phyloP scores from a whole-genome alignment of 352 stramenopile genomes.

The Phytophthora pistaciae region DNA sequence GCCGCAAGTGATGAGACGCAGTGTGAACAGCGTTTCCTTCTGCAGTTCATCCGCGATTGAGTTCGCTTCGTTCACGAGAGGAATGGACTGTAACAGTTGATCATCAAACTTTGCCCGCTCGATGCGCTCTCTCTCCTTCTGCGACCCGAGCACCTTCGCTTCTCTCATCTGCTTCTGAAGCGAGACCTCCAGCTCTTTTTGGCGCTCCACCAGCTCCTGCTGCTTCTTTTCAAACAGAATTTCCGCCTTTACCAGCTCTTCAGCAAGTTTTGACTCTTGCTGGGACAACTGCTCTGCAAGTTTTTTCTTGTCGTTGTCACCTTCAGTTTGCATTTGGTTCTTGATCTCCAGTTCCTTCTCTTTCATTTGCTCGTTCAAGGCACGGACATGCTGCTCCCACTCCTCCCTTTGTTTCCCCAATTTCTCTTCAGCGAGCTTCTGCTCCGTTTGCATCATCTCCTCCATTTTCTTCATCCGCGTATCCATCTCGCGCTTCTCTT shows the following conservation, averaged over 20 bases:
- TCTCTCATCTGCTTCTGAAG: conserved; percentile 86
- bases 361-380: conserved; percentile 83
- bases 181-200: conserved; percentile 74
- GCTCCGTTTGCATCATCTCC: conserved; percentile 70
- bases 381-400: conserved; percentile 72
- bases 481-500: conserved; percentile 86
- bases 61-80: conserved; percentile 88
- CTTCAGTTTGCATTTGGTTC: conserved; percentile 76
- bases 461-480: conserved; percentile 75
- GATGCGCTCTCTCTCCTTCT: conserved; percentile 79
- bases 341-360: conserved; percentile 79
- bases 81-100: conserved; percentile 79
- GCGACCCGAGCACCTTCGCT: conserved; percentile 66
- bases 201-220: conserved; percentile 66
- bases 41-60: conserved; percentile 86
- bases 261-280: conserved; percentile 80
- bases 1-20: conserved; percentile 71
- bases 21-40: conserved; percentile 68
- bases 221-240: conserved; percentile 85
- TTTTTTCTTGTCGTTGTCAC: conserved; percentile 77
- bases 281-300: conserved; percentile 78
- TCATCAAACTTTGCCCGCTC: conserved; percentile 85
- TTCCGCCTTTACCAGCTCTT: conserved; percentile 81
- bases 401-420: conserved; percentile 69
- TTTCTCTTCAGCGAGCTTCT: conserved; percentile 69